Conservation (phyloP, 306 rosid species). For the Begonia masoniana region DNA sequence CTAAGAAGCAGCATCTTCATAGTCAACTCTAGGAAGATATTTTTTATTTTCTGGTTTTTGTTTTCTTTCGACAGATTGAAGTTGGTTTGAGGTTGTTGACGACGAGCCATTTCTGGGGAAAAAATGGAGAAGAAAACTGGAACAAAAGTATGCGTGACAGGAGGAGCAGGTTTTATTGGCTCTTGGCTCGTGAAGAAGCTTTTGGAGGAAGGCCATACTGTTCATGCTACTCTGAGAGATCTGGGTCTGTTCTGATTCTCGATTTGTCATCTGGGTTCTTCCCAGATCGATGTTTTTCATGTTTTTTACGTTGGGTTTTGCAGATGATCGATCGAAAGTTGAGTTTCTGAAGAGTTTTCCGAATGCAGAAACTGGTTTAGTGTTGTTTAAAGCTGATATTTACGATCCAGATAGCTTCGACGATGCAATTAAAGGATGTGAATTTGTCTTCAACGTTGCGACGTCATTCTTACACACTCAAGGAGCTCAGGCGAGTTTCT, state of each 20-base stretch:
- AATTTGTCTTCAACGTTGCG: slow-evolving; percentile 21
- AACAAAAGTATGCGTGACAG: slow-evolving; percentile 26
- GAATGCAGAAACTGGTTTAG: slow-evolving; percentile 11
- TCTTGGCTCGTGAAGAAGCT: slow-evolving; percentile 22
- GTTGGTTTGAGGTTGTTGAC: too few relatives aligned
- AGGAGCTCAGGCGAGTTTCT: slow-evolving; percentile 10
- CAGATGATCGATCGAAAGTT: slow-evolving; percentile 22
- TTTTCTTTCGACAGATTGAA: too few relatives aligned
- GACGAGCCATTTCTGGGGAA: too few relatives aligned
- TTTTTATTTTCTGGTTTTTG: too few relatives aligned
- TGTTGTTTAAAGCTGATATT: slow-evolving; percentile 25
- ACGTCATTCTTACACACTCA: slow-evolving; percentile 13
- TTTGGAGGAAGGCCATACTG: slow-evolving; percentile 17
- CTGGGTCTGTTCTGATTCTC: slow-evolving; percentile 1
- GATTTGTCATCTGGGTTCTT: too few relatives aligned
- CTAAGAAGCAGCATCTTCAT: too few relatives aligned
- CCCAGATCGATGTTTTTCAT: too few relatives aligned
- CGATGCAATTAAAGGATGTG: slow-evolving; percentile 16
- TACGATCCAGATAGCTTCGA: slow-evolving; percentile 12
- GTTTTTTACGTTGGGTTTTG: background rate
- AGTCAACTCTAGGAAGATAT: too few relatives aligned
- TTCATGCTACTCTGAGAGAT: slow-evolving; percentile 29
- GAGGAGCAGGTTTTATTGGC: slow-evolving; percentile 24
- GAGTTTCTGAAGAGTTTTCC: slow-evolving; percentile 22
- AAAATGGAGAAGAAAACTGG: background rate